Evolutionary conservation across 2,329 filamentous ascomycete species (phyloP).

Genomic region (Xylaria sp.): DNA sequence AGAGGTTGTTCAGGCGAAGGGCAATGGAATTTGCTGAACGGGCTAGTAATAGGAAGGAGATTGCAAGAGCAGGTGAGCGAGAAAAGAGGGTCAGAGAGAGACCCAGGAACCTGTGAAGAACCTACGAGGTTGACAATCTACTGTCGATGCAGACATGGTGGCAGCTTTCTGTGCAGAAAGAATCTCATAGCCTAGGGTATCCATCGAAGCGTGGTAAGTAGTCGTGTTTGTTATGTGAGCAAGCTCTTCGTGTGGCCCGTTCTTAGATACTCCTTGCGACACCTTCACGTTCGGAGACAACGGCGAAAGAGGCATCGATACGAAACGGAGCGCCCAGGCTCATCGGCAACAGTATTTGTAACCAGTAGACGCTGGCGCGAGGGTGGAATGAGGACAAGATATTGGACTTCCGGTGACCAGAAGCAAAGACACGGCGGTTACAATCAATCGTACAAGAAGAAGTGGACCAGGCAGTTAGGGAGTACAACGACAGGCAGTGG

Average conservation of each 20-base stretch:
- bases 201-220: conserved; percentile 38
- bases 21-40: conserved; percentile 21
- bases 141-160: conserved; percentile 33
- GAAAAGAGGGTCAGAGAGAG: background rate
- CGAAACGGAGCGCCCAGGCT: conserved; percentile 31
- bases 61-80: background rate
- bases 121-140: conserved; percentile 41
- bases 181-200: conserved; percentile 41
- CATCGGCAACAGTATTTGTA: conserved; percentile 22
- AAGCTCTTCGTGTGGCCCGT: conserved; percentile 61
- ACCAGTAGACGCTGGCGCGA: conserved; percentile 2
- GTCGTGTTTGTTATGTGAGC: conserved; percentile 45
- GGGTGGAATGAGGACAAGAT: conserved; percentile 5
- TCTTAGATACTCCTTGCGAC: conserved; percentile 55
- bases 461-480: background rate
- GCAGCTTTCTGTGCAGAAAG: conserved; percentile 36
- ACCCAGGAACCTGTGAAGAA: background rate
- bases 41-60: background rate
- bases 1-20: conserved; percentile 4
- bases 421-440: background rate
- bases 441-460: background rate
- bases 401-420: background rate
- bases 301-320: conserved; percentile 60
- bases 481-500: conserved; percentile 15
- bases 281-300: conserved; percentile 62